phyloP scores from a whole-genome alignment of 129 eudicot species.

The Glebionis coronaria region DNA sequence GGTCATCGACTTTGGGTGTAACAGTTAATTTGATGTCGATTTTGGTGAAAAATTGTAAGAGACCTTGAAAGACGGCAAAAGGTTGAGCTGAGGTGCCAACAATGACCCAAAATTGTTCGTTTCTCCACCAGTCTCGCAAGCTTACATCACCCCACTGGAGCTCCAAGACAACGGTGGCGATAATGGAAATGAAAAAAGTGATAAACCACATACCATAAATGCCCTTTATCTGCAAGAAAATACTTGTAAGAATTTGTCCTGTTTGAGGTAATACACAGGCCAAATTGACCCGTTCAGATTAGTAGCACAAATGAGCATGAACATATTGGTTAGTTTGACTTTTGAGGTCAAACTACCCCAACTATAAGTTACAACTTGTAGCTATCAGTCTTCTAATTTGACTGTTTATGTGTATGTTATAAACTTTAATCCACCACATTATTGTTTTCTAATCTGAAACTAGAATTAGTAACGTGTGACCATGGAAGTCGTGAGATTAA shows the following conservation, averaged over 20 bases:
- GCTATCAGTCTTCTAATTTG: too few relatives aligned
- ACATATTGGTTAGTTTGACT: too few relatives aligned
- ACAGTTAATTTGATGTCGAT: constrained; percentile 86
- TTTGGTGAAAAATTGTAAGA: constrained; percentile 70
- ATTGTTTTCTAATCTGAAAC: too few relatives aligned
- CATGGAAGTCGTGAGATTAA: too few relatives aligned
- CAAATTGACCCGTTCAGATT: too few relatives aligned
- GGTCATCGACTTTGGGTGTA: constrained; percentile 73
- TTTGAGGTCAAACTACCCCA: neutral
- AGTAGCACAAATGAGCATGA: too few relatives aligned
- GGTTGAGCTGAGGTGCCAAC: constrained; percentile 88
- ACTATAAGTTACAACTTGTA: neutral
- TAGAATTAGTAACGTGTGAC: too few relatives aligned
- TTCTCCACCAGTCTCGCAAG: constrained; percentile 88
- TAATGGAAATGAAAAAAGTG: constrained; percentile 69
- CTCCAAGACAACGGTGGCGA: constrained; percentile 67
- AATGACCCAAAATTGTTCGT: constrained; percentile 90
- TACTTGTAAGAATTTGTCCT: too few relatives aligned
- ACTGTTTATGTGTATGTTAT: too few relatives aligned
- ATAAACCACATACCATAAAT: constrained; percentile 75
- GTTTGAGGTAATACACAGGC: too few relatives aligned
- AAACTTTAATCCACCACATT: too few relatives aligned
- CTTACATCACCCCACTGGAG: constrained; percentile 79
- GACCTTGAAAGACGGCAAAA: constrained; percentile 85
- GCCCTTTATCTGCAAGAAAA: constrained; percentile 66